These are phyloP conservation scores for Penicillium sp. DNA, from an alignment of 2,329 filamentous ascomycete species.

Conservation along the genomic window DNA sequence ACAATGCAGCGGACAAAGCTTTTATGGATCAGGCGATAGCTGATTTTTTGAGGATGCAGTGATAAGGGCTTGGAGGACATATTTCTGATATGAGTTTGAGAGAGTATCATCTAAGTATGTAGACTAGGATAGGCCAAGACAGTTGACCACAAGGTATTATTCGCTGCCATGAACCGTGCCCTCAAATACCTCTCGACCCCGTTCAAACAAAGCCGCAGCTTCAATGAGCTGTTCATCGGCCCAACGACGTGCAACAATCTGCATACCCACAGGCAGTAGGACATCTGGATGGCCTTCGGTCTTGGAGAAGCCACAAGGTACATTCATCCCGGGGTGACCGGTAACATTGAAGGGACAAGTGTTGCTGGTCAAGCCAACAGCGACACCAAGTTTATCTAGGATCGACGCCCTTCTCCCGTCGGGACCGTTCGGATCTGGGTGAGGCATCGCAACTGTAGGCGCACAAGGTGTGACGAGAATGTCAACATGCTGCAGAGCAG, in stretches of 20 bases:
- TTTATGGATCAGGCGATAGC: conserved; percentile 29
- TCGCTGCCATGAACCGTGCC: neutral
- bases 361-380: conserved; percentile 47
- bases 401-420: conserved; percentile 17
- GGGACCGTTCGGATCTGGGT: conserved; percentile 31
- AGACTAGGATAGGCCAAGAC: too few relatives aligned
- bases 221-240: conserved; percentile 27
- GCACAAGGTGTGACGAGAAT: conserved; percentile 50
- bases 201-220: conserved; percentile 30
- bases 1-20: conserved; percentile 22
- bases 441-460: conserved; percentile 45
- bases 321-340: conserved; percentile 50
- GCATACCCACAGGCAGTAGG: conserved; percentile 54
- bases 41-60: conserved; percentile 15
- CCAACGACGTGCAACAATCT: conserved; percentile 49
- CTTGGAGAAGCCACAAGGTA: conserved; percentile 41
- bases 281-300: neutral
- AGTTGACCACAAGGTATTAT: neutral
- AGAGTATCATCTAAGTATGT: too few relatives aligned
- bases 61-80: too few relatives aligned
- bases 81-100: too few relatives aligned
- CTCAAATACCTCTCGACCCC: neutral
- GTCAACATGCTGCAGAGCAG: conserved; percentile 44
- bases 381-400: conserved; percentile 43
- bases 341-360: conserved; percentile 51